These are phyloP conservation scores for Spatholobus suberectus DNA, from an alignment of 306 rosid species.

Conservation along the genomic window DNA sequence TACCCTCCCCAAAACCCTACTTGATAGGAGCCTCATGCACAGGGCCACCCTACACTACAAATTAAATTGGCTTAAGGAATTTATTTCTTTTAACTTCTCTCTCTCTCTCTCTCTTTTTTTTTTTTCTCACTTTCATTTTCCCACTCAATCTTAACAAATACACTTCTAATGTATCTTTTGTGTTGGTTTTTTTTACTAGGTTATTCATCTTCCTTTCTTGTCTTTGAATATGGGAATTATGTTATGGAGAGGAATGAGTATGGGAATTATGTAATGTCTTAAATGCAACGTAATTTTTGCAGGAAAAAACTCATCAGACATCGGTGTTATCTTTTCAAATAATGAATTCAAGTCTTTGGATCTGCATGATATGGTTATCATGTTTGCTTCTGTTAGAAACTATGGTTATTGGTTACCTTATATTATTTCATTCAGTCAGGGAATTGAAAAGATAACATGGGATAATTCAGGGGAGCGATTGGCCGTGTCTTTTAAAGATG, in stretches of 20 bases:
- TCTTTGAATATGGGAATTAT: background rate
- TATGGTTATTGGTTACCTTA: constrained; percentile 22
- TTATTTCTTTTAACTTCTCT: background rate
- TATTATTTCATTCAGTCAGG: constrained; percentile 67
- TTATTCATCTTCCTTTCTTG: constrained; percentile 14
- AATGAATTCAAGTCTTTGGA: background rate
- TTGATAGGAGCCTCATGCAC: background rate
- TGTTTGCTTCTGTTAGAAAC: constrained; percentile 32
- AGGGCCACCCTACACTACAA: background rate
- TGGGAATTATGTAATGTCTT: background rate
- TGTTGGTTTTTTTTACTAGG: constrained; percentile 8
- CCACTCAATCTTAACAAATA: background rate
- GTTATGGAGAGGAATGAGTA: too few relatives aligned
- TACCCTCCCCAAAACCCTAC: background rate
- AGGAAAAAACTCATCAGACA: background rate
- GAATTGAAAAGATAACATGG: constrained; percentile 92
- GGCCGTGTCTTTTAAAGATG: constrained; percentile 84
- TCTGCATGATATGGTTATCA: constrained; percentile 19
- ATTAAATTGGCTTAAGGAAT: background rate
- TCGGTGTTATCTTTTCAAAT: background rate
- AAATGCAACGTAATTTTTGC: background rate
- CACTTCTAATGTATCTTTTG: background rate
- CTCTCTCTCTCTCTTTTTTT: too few relatives aligned
- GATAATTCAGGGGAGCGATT: constrained; percentile 96
- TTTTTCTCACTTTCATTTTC: background rate